Conservation (phyloP, 2,329 filamentous ascomycete genomes). For the Alternaria metachromatica region DNA sequence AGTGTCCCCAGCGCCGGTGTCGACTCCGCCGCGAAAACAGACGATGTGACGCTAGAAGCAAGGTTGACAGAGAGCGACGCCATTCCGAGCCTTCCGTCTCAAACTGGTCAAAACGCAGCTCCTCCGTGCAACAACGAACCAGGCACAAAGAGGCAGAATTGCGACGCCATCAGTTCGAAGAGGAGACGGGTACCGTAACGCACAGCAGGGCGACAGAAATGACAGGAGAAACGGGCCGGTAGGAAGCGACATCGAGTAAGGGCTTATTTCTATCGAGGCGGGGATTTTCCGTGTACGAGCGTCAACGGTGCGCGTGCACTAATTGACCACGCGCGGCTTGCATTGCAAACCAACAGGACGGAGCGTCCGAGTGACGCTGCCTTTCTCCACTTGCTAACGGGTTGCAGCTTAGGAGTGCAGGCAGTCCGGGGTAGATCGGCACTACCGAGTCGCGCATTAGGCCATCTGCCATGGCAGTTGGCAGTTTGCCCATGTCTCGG, state of each 20-base stretch:
- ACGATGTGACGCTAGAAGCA: constrained; percentile 15
- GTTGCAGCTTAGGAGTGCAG: neutral
- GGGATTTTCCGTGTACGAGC: constrained; percentile 2
- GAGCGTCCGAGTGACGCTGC: constrained; percentile 15
- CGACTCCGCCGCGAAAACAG: constrained; percentile 16
- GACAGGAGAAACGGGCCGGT: constrained; percentile 1
- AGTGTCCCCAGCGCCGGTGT: constrained; percentile 39
- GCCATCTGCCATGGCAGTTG: neutral
- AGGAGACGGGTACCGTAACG: neutral
- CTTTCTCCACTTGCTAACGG: constrained; percentile 16
- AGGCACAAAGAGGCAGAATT: neutral
- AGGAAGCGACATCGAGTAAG: neutral
- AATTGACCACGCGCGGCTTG: neutral
- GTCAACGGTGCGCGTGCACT: neutral
- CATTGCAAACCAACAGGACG: constrained; percentile 2
- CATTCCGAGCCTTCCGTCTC: constrained; percentile 16
- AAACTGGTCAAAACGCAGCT: neutral
- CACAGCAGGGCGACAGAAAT: neutral
- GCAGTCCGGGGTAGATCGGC: constrained; percentile 26
- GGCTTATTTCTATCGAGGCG: neutral
- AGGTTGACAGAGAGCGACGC: constrained; percentile 19
- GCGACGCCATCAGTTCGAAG: neutral
- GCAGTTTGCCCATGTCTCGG: neutral
- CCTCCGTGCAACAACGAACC: neutral
- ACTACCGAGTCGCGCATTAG: neutral